A percentile compares a stretch with the other conserved stretches of the same genome.
phyloP scores from a whole-genome alignment of 768 basidiomycete genomes.

The Lactifluus piperatus region DNA sequence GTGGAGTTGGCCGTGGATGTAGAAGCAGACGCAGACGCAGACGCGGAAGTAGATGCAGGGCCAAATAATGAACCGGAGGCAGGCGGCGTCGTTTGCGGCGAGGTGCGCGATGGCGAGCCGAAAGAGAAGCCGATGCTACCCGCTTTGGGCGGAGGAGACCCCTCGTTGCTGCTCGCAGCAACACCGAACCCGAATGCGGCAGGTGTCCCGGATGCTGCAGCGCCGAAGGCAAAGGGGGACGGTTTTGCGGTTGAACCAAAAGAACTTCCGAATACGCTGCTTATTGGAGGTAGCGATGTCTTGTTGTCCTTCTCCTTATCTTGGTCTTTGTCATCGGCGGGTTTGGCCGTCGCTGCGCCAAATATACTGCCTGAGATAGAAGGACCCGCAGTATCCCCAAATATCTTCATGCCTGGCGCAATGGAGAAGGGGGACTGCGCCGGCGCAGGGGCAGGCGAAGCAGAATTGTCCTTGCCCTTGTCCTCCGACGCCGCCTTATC shows the following conservation, averaged over 20 bases:
- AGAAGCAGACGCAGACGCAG: neutral
- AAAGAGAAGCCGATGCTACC: conserved; percentile 18
- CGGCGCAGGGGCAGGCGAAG: neutral
- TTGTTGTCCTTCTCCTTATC: conserved; percentile 1
- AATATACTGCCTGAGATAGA: conserved; percentile 5
- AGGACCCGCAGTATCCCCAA: neutral
- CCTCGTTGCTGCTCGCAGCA: neutral
- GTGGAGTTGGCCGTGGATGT: neutral
- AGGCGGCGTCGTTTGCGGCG: neutral
- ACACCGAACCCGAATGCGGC: conserved; percentile 16
- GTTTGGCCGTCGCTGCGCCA: conserved; percentile 2
- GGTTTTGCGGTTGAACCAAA: conserved; percentile 4
- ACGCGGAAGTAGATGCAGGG: neutral
- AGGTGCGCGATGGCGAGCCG: conserved; percentile 12
- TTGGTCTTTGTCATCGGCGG: conserved; percentile 4
- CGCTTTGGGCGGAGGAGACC: conserved; percentile 6
- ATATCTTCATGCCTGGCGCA: conserved; percentile 5
- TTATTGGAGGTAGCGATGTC: neutral
- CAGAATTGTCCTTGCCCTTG: neutral
- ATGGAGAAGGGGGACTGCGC: neutral
- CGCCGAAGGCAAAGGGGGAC: conserved; percentile 11
- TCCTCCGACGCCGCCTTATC: neutral
- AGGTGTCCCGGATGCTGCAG: neutral
- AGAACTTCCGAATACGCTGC: conserved; percentile 5
- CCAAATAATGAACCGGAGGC: neutral